Percentiles rank a stretch among this genome's conserved stretches.
phyloP scores from a whole-genome alignment of 148 eudicot genomes.

The Selenicereus undatus region DNA sequence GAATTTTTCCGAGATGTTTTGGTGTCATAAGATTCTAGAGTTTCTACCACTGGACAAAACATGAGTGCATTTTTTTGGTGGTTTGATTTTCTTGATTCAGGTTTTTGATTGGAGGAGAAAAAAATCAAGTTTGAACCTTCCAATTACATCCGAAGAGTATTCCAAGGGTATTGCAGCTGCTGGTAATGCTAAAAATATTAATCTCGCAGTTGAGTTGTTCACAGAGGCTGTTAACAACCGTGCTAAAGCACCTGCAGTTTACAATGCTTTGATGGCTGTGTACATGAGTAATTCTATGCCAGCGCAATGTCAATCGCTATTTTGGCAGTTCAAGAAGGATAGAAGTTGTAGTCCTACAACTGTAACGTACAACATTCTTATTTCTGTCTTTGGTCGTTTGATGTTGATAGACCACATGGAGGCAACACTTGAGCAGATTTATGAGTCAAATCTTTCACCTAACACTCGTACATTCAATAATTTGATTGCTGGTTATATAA shows the following conservation, averaged over 20 bases:
- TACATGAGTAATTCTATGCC: conserved; percentile 49
- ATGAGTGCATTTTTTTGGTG: neutral
- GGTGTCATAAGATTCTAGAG: neutral
- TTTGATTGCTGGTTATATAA: conserved; percentile 74
- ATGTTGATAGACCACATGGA: conserved; percentile 86
- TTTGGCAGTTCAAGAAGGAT: conserved; percentile 59
- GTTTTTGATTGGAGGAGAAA: conserved; percentile 77
- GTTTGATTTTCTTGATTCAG: conserved; percentile 32
- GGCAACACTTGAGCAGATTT: conserved; percentile 49
- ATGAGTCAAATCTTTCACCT: conserved; percentile 46
- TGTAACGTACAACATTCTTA: conserved; percentile 76
- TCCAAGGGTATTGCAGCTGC: conserved; percentile 59
- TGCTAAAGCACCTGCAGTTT: conserved; percentile 37
- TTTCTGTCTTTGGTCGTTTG: conserved; percentile 64
- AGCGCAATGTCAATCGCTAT: conserved; percentile 54
- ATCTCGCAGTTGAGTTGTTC: conserved; percentile 63
- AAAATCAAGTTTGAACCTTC: conserved; percentile 32
- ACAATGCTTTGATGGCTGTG: conserved; percentile 79
- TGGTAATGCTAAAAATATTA: conserved; percentile 54
- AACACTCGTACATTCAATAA: conserved; percentile 54
- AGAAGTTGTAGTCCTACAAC: conserved; percentile 53
- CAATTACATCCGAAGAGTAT: conserved; percentile 68
- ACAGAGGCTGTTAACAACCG: conserved; percentile 50
- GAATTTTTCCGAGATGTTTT: neutral
- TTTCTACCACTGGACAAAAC: neutral